These are phyloP conservation scores for Erysimum cheiri DNA, from an alignment of 441 rosid species.

Conservation along the genomic window DNA sequence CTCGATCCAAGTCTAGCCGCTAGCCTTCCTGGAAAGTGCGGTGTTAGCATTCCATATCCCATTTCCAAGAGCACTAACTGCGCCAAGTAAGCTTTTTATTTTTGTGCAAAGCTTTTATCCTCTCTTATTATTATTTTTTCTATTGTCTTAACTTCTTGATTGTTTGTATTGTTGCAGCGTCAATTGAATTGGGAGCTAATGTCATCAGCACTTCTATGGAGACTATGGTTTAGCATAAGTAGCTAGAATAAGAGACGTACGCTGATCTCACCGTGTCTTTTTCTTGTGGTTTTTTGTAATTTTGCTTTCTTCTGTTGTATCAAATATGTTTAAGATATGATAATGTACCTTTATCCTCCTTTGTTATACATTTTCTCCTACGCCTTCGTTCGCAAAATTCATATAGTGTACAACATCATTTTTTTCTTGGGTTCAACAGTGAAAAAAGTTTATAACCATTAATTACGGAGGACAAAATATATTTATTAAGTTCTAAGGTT, in stretches of 20 bases:
- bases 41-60: slow-evolving; percentile 52
- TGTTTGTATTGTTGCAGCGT: slow-evolving; percentile 32
- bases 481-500: too few relatives aligned
- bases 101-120: not conserved
- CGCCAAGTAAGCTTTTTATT: slow-evolving; percentile 36
- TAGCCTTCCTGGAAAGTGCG: slow-evolving; percentile 53
- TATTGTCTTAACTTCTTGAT: not conserved
- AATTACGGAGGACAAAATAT: too few relatives aligned
- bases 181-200: slow-evolving; percentile 22
- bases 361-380: not conserved
- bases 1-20: slow-evolving; percentile 35
- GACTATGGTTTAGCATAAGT: slow-evolving; percentile 22
- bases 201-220: not conserved
- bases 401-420: not conserved
- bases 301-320: slow-evolving; percentile 9
- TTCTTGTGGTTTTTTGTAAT: slow-evolving; percentile 14
- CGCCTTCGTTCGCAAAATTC: not conserved
- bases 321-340: slow-evolving; percentile 23
- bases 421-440: too few relatives aligned
- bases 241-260: slow-evolving; percentile 23
- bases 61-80: slow-evolving; percentile 55
- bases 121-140: not conserved
- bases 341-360: not conserved
- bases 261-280: slow-evolving; percentile 12
- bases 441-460: too few relatives aligned